These are phyloP conservation scores for Mucor plumbeus DNA, from an alignment of 371 early-diverging fungal species.

Conservation along the genomic window DNA sequence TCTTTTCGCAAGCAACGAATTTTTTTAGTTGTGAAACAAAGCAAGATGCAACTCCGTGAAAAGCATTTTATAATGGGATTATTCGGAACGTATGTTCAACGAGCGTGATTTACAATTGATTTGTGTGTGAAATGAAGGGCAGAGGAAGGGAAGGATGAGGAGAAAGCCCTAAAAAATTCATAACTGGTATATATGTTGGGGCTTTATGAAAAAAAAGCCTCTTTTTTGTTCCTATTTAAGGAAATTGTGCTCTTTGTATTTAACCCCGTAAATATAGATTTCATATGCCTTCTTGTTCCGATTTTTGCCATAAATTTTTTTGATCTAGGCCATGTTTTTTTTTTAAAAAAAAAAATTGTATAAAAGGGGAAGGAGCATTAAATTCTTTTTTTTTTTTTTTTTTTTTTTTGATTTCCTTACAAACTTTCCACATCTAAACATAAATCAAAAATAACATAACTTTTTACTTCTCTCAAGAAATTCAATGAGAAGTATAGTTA, in stretches of 20 bases:
- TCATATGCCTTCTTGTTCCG: slow-evolving; percentile 24
- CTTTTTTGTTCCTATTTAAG: neutral
- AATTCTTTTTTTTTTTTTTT: neutral
- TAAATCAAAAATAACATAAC: neutral
- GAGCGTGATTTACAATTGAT: neutral
- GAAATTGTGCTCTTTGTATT: slow-evolving; percentile 3
- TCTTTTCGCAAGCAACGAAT: neutral
- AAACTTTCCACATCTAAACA: neutral
- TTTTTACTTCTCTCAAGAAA: slow-evolving; percentile 19
- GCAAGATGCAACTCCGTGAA: slow-evolving; percentile 1
- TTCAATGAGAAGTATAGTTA: slow-evolving; percentile 35
- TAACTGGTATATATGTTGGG: neutral
- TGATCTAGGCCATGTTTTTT: slow-evolving; percentile 8
- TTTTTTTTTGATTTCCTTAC: slow-evolving; percentile 6
- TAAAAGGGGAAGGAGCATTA: neutral
- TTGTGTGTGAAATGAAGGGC: neutral
- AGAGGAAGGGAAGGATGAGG: neutral
- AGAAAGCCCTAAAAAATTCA: neutral
- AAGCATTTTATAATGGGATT: neutral
- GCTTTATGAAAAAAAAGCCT: neutral
- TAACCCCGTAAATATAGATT: slow-evolving; percentile 12
- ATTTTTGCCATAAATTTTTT: slow-evolving; percentile 9
- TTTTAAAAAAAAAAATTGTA: neutral
- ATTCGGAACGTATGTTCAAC: neutral
- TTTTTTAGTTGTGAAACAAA: neutral